Evolutionary conservation across 2,329 filamentous ascomycete species (phyloP).

Genomic region (Talaromyces sp.): DNA sequence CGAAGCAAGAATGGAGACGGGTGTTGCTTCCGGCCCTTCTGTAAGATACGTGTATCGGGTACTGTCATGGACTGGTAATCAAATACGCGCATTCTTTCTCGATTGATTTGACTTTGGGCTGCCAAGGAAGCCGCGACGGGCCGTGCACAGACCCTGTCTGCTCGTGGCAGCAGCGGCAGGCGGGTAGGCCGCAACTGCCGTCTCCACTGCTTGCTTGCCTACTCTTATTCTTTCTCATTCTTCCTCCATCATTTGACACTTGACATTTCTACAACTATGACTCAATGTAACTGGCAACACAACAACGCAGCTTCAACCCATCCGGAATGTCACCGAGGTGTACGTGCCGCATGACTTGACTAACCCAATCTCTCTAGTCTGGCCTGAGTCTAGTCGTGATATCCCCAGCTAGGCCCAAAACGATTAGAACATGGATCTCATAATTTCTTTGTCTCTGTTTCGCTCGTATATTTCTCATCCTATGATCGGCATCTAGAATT

Average conservation of each 20-base stretch:
- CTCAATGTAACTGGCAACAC: background rate
- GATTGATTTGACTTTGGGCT: background rate
- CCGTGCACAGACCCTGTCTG: constrained; percentile 2
- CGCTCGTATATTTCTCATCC: background rate
- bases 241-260: background rate
- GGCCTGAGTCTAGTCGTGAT: background rate
- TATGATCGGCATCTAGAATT: constrained; percentile 3
- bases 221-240: background rate
- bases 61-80: background rate
- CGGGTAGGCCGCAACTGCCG: background rate
- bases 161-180: constrained; percentile 2
- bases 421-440: background rate
- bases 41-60: background rate
- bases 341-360: constrained; percentile 1
- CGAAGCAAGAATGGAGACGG: background rate
- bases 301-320: background rate
- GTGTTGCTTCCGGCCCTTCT: background rate
- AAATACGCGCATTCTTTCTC: background rate
- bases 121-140: background rate
- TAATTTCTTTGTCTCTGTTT: background rate
- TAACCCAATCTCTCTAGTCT: background rate
- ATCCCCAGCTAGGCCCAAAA: constrained; percentile 1
- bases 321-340: background rate
- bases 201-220: background rate
- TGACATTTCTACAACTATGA: background rate